These are phyloP conservation scores for Agrocybe chaxingu DNA, from an alignment of 768 basidiomycete genomes.

Conservation along the genomic window DNA sequence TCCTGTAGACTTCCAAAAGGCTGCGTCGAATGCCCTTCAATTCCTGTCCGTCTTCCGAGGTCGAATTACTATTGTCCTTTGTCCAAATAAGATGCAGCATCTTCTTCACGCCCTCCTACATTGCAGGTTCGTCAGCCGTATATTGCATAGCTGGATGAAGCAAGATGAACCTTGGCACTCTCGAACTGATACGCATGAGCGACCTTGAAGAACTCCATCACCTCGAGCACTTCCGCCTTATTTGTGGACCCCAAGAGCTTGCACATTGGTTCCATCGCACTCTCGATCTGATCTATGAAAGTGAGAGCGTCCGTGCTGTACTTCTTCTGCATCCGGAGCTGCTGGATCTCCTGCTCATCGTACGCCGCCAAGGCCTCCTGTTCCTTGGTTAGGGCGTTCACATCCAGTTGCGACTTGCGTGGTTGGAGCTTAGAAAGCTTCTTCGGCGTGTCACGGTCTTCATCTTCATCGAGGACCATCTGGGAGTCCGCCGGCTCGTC, in stretches of 20 bases:
- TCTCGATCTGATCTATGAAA: constrained; percentile 66
- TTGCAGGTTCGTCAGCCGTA: not conserved
- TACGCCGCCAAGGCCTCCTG: constrained; percentile 69
- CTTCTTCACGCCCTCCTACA: constrained; percentile 82
- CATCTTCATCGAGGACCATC: constrained; percentile 39
- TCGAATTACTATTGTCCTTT: constrained; percentile 85
- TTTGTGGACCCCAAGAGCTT: constrained; percentile 83
- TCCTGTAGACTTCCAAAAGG: constrained; percentile 85
- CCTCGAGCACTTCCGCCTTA: constrained; percentile 79
- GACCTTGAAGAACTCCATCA: constrained; percentile 87
- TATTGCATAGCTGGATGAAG: not conserved
- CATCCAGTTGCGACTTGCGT: constrained; percentile 69
- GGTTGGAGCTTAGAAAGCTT: constrained; percentile 46
- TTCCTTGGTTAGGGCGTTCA: constrained; percentile 64
- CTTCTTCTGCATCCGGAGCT: constrained; percentile 73
- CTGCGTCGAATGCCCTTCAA: constrained; percentile 85
- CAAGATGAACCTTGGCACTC: constrained; percentile 59
- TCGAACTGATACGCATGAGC: constrained; percentile 80
- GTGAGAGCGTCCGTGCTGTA: constrained; percentile 83
- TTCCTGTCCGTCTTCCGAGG: constrained; percentile 56
- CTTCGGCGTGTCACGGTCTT: constrained; percentile 30
- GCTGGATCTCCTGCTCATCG: constrained; percentile 61
- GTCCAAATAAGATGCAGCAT: constrained; percentile 98
- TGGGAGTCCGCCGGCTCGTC: constrained; percentile 21
- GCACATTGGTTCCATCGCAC: constrained; percentile 67